Base-by-base conservation (phyloP, 1,284 basidiomycete genomes). In the Tausonia pullulans region DNA sequence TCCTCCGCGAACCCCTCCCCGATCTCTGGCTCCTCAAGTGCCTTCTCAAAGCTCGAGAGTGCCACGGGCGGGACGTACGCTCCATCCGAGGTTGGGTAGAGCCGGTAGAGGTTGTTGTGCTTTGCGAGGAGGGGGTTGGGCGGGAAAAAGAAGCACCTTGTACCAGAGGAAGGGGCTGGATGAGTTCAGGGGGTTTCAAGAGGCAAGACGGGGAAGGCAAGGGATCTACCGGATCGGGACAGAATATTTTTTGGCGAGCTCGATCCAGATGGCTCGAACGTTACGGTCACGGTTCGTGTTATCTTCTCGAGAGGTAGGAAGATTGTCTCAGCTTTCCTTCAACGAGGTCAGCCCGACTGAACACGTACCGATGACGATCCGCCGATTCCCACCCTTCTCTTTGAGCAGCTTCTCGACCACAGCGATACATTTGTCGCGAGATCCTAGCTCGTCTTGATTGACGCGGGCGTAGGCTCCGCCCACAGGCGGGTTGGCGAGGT, bases 391-490 rank as follows among this genome's bases (percentile, higher is more conserved):
- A 86, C 89, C 89, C 54, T 43, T 5, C 40, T 41, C 54, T 14
- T 57, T 13, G 11, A 95, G 70, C 0, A 81, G 79, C 54, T 82
- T 80, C 58, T 83, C 79, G 0, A 84, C 84, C 0, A 81, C 81
- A 68, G 81, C 83, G 46, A 92, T 68, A 70, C 93, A 96, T 72
- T 85, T 90, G 5, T 83, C 79, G 55, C 87, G 80, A 10, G 84
- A 84, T 63, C 82, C 82, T 1, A 97, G 78, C 1, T 79, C 85
- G 73, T 95, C 91, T 76, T 95, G 91, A 73, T 94, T 94, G 67
- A 96, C 80, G 69, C 93, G 89, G 3, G 80, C 77, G 73, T 97
- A 95, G 11, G 80, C 83, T 27, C 27, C 27, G 10, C 48, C 58
- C 14, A 2, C 5, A 0, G 55, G 55, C 4, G 75, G 77, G 0